Conservation (phyloP, 257 asterid genomes). For the Solanum chaucha region DNA sequence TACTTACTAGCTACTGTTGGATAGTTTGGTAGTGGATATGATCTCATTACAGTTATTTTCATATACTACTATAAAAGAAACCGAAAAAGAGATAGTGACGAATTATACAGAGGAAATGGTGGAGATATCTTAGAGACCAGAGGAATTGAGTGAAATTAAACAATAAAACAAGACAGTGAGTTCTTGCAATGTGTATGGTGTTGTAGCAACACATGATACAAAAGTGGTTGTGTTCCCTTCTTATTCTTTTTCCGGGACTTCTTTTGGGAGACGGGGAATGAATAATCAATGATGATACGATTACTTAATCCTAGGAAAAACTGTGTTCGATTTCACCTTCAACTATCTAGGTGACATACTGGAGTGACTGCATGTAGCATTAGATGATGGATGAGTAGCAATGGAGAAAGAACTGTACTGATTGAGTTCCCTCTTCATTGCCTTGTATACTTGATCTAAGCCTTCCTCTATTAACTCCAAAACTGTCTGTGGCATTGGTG, state of each 20-base stretch:
- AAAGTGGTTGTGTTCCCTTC: neutral
- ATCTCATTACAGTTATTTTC: neutral
- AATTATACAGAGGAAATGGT: neutral
- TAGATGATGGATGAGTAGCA: conserved; percentile 54
- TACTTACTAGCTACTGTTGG: neutral
- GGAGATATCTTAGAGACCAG: neutral
- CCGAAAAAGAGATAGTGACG: neutral
- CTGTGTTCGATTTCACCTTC: neutral
- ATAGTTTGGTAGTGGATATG: neutral
- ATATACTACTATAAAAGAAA: neutral
- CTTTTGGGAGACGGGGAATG: neutral
- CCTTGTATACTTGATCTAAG: conserved; percentile 64
- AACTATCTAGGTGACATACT: conserved; percentile 68
- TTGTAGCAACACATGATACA: neutral
- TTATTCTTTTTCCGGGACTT: neutral
- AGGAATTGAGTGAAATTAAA: neutral
- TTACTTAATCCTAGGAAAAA: neutral
- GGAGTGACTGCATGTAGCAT: conserved; percentile 79
- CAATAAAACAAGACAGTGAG: neutral
- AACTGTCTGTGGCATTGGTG: conserved; percentile 81
- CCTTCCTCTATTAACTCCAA: conserved; percentile 82
- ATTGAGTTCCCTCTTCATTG: conserved; percentile 76
- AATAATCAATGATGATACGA: neutral
- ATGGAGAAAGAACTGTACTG: conserved; percentile 55
- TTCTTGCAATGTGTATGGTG: neutral